A percentile compares a stretch with the other conserved stretches of the same genome.
Conservation (phyloP, 2,329 filamentous ascomycete genomes). For the Zasmidium citrigriseum region DNA sequence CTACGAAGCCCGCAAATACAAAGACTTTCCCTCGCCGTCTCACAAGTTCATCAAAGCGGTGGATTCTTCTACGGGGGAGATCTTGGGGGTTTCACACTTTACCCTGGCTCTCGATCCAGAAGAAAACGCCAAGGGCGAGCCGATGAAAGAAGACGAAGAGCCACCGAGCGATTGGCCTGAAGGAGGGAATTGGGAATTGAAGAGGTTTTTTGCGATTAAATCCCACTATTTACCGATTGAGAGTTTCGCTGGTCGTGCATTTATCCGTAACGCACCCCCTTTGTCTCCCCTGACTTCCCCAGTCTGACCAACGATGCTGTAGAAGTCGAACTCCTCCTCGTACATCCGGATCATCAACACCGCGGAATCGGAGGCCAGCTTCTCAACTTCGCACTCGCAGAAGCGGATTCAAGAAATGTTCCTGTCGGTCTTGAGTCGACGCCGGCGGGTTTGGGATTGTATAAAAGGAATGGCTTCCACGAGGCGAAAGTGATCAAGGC, state of each 20-base stretch:
- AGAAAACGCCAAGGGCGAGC: conserved; percentile 7
- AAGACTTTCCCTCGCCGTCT: conserved; percentile 14
- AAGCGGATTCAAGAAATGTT: conserved; percentile 10
- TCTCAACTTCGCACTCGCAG: conserved; percentile 1
- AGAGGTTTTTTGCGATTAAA: conserved; percentile 21
- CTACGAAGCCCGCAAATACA: conserved; percentile 16
- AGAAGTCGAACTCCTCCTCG: conserved; percentile 11
- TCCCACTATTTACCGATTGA: conserved; percentile 15
- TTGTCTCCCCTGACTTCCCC: neutral
- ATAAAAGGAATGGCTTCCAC: conserved; percentile 9
- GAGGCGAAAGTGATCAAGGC: conserved; percentile 22
- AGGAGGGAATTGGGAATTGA: conserved; percentile 27
- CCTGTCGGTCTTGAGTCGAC: conserved; percentile 13
- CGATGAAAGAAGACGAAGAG: conserved; percentile 10
- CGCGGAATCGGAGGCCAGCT: conserved; percentile 12
- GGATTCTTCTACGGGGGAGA: conserved; percentile 21
- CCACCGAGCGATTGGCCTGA: conserved; percentile 25
- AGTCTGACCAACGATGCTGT: neutral
- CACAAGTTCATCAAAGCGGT: conserved; percentile 23
- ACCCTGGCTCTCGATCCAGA: conserved; percentile 20
- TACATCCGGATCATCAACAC: conserved; percentile 7
- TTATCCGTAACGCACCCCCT: conserved; percentile 19
- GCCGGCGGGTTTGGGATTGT: conserved; percentile 11
- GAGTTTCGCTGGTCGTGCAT: conserved; percentile 19
- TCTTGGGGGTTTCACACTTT: conserved; percentile 26